Evolutionary conservation across 1,139 yeast species (phyloP).

Genomic region (Yamadazyma jaroonii): DNA sequence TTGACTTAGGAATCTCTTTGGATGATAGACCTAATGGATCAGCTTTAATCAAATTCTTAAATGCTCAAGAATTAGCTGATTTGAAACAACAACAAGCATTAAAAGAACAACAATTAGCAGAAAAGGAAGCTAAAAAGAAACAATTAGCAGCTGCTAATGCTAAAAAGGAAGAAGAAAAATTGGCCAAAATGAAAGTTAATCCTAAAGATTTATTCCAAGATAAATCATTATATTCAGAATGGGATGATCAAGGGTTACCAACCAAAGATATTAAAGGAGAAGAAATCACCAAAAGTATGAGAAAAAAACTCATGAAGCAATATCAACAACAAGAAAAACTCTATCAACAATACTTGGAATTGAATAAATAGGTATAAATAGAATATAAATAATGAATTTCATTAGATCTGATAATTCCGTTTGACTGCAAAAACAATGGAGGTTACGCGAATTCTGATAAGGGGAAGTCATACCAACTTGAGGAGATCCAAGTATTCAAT

Average conservation of each 20-base stretch:
- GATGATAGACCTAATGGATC: conserved; percentile 85
- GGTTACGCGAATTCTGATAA: conserved; percentile 1
- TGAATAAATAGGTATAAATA: not conserved
- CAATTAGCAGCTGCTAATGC: conserved; percentile 43
- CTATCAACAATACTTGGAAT: conserved; percentile 57
- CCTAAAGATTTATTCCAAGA: conserved; percentile 75
- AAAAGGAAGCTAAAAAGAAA: conserved; percentile 40
- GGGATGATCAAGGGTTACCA: conserved; percentile 89
- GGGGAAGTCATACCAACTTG: not conserved
- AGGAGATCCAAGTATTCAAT: no score
- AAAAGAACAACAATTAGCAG: conserved; percentile 46
- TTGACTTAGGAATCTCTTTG: conserved; percentile 74
- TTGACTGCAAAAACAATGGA: not conserved
- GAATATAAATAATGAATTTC: not conserved
- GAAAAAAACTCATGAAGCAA: conserved; percentile 76
- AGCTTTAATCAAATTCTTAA: conserved; percentile 80
- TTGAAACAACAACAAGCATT: conserved; percentile 61
- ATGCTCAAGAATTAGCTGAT: conserved; percentile 64
- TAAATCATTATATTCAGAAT: conserved; percentile 55
- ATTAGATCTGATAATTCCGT: not conserved
- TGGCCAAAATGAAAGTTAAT: conserved; percentile 64
- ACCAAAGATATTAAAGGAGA: conserved; percentile 73
- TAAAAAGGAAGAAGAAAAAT: conserved; percentile 61
- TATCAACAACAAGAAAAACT: conserved; percentile 80
- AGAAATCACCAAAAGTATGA: conserved; percentile 83